Evolutionary conservation across 1,284 basidiomycete genomes (phyloP), one percentile per base, ranked within the genome.

Genomic region (Trichosporon faecale): DNA sequence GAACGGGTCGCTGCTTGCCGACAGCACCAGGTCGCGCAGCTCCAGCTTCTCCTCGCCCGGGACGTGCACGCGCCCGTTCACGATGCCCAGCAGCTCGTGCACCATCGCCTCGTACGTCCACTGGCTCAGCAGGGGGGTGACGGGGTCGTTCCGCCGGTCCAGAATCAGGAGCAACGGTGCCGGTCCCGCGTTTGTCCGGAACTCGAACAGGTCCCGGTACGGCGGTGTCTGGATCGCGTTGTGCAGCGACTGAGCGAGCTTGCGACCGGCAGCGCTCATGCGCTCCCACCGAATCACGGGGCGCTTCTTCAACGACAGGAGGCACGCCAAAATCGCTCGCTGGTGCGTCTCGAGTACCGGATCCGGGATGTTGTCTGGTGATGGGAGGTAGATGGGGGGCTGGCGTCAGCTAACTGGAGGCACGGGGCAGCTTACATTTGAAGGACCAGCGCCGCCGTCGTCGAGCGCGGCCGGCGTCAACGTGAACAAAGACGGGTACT

Each of bases 31-130:
- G 87, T 99, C 97, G 80, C 90, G 89, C 63, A 98, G 86, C 79
- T 99, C 96, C 25, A 92, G 89, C 64, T 88, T 85, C 68, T 96
- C 91, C 75, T 94, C 95, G 18, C 93, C 92, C n/a, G 95, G 92
- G 70, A 90, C 86, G 68, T 88, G 89, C 52, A 99, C 95, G 64
- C 97, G 88, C 18, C 95, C 96, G 80, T 98, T 98, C 75, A 92
- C 90, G 70, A 99, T 97, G 0, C 93, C 93, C 11, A 99, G 85
- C 12, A 98, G 86, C 81, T 99, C 97, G 78, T 99, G 97, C 0
- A 98, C 96, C 96, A 99, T 98, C 0, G 97, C 97, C 82, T 99
- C 96, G 84, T 99, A 99, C 14, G 97, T 99, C 97, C 97, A 99
- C 82, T 98, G 97, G 0, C 93, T 93, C 31, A 99, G 86, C n/a